Evolutionary conservation across 768 basidiomycete genomes (phyloP).

Genomic region (Leccinum disarticulatum): DNA sequence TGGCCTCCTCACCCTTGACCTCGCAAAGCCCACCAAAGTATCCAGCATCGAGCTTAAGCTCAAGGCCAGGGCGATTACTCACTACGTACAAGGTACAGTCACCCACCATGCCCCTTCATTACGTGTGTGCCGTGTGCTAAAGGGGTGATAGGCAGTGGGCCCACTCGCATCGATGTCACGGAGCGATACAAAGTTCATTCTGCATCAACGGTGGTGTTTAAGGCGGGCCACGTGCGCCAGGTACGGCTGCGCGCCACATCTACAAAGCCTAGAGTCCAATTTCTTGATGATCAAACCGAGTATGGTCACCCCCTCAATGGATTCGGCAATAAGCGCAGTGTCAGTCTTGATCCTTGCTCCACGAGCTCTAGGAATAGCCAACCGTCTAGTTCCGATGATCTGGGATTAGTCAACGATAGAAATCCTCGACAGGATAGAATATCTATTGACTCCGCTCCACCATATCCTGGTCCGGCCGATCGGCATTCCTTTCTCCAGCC

Average conservation of each 20-base stretch:
- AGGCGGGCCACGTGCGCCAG: conserved; percentile 47
- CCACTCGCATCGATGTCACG: conserved; percentile 67
- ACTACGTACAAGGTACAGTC: conserved; percentile 83
- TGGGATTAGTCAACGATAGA: background rate
- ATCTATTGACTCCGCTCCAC: conserved; percentile 30
- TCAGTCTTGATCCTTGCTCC: conserved; percentile 11
- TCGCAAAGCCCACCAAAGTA: conserved; percentile 80
- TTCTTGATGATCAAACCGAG: conserved; percentile 5
- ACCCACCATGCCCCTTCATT: background rate
- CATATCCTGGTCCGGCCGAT: conserved; percentile 25
- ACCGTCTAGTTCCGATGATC: conserved; percentile 11
- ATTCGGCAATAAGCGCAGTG: conserved; percentile 4
- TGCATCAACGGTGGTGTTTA: conserved; percentile 71
- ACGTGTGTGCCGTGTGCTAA: background rate
- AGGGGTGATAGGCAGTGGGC: conserved; percentile 54
- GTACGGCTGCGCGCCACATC: conserved; percentile 12
- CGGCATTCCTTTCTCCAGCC: background rate
- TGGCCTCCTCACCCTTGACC: conserved; percentile 60
- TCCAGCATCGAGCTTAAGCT: conserved; percentile 83
- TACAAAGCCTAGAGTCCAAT: conserved; percentile 17
- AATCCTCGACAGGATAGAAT: background rate
- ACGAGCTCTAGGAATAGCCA: conserved; percentile 4
- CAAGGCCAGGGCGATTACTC: conserved; percentile 64
- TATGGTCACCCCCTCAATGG: background rate
- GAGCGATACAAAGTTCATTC: conserved; percentile 79